Evolutionary conservation across 75 land plant species (phyloP).

Genomic region (Picea glauca): DNA sequence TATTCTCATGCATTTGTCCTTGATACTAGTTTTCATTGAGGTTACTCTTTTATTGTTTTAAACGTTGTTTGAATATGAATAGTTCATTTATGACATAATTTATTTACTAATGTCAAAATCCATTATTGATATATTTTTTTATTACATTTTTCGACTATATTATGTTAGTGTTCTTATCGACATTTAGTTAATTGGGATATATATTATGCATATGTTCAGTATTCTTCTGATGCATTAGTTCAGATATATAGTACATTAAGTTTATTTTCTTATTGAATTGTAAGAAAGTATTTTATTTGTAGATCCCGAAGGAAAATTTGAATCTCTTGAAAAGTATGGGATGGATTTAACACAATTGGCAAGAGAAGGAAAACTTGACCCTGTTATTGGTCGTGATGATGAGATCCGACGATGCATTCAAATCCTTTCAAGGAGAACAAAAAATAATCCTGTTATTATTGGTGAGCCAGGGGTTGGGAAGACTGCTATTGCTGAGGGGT

Average conservation of each 20-base stretch:
- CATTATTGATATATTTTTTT: no score
- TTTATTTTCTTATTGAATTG: neutral
- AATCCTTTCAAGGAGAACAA: no score
- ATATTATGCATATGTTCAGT: neutral
- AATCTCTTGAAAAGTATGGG: no score
- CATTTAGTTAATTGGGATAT: neutral
- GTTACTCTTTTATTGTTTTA: no score
- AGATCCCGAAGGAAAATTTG: slow-evolving; percentile 90
- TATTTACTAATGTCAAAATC: neutral
- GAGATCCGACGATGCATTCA: no score
- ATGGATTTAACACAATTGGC: no score
- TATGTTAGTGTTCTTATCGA: neutral
- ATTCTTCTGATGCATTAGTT: neutral
- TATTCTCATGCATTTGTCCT: neutral
- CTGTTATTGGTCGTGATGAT: no score
- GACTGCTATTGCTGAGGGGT: slow-evolving; percentile 95
- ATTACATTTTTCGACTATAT: no score
- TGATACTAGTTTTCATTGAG: neutral
- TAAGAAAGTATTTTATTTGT: slow-evolving; percentile 4
- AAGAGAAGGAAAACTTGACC: no score
- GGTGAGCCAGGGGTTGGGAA: no score
- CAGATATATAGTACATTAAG: neutral
- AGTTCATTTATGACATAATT: neutral
- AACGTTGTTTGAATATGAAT: no score
- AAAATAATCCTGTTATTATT: no score